phyloP scores from a whole-genome alignment of 371 early-diverging fungal genomes.

The Mucor piriformis region DNA sequence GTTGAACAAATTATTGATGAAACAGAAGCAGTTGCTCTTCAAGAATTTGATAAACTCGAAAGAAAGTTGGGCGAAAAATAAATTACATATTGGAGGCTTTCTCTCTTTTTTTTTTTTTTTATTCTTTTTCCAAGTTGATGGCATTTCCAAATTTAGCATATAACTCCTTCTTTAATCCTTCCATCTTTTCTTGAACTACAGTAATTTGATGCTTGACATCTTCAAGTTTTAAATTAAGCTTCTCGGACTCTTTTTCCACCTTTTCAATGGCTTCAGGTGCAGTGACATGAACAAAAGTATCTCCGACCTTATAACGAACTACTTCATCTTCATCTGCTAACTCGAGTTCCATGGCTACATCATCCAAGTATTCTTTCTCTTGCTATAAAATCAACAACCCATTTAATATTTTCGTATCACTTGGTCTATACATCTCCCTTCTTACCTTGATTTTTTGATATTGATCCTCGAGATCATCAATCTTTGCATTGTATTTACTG shows the following conservation, averaged over 20 bases:
- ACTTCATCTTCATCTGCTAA: constrained; percentile 91
- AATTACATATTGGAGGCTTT: too few species aligned
- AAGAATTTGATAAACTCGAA: constrained; percentile 57
- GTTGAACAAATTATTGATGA: constrained; percentile 87
- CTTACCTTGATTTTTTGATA: constrained; percentile 82
- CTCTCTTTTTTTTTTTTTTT: constrained; percentile 19
- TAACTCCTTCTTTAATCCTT: constrained; percentile 78
- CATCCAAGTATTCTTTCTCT: constrained; percentile 93
- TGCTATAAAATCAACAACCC: too few species aligned
- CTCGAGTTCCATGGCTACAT: constrained; percentile 88
- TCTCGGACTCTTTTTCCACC: constrained; percentile 65
- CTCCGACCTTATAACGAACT: constrained; percentile 87
- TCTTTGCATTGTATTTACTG: constrained; percentile 79
- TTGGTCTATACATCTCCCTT: background rate
- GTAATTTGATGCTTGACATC: constrained; percentile 70
- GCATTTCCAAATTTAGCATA: constrained; percentile 93
- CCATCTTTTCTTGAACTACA: constrained; percentile 74
- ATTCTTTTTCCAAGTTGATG: constrained; percentile 91
- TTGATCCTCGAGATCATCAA: constrained; percentile 78
- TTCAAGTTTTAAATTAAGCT: constrained; percentile 64
- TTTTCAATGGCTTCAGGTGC: constrained; percentile 77
- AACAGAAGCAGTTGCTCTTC: constrained; percentile 42
- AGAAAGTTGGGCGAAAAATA: constrained; percentile 45
- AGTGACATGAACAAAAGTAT: constrained; percentile 81
- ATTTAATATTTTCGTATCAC: too few species aligned